Percentiles rank a stretch among this genome's conserved stretches.
Evolutionary conservation across 2,329 filamentous ascomycete species (phyloP).

Genomic region (Rhynchosporium agropyri): DNA sequence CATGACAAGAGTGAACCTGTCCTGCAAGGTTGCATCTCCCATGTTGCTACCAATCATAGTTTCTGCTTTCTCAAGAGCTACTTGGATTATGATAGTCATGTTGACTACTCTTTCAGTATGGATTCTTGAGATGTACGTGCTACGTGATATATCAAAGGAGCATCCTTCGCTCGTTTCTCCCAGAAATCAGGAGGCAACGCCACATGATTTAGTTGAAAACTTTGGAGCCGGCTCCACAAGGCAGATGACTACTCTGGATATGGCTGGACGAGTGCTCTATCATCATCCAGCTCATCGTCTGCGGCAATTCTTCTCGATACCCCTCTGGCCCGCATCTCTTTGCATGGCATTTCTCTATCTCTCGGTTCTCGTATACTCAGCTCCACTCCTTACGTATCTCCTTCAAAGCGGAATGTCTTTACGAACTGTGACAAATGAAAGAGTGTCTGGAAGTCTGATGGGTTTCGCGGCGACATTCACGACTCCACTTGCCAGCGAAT

Average conservation of each 20-base stretch:
- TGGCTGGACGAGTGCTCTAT: slow-evolving; percentile 26
- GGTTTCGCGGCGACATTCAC: slow-evolving; percentile 54
- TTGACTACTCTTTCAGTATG: slow-evolving; percentile 47
- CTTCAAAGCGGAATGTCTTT: slow-evolving; percentile 52
- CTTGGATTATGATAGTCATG: slow-evolving; percentile 47
- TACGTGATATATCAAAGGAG: slow-evolving; percentile 42
- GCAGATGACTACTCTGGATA: background rate
- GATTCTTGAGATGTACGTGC: slow-evolving; percentile 43
- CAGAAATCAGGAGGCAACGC: slow-evolving; percentile 27
- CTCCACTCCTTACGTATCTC: slow-evolving; percentile 57
- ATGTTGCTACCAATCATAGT: slow-evolving; percentile 49
- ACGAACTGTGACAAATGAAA: slow-evolving; percentile 48
- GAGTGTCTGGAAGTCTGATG: slow-evolving; percentile 49
- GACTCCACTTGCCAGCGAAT: slow-evolving; percentile 50
- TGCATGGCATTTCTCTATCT: slow-evolving; percentile 54
- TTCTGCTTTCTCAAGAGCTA: slow-evolving; percentile 48
- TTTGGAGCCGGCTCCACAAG: background rate
- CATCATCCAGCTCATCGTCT: slow-evolving; percentile 33
- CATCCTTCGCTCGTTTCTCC: slow-evolving; percentile 34
- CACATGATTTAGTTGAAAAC: slow-evolving; percentile 10
- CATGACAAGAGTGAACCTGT: slow-evolving; percentile 57
- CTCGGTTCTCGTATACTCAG: slow-evolving; percentile 52
- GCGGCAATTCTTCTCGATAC: slow-evolving; percentile 43
- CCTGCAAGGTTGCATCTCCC: slow-evolving; percentile 56
- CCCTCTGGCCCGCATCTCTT: slow-evolving; percentile 49